Conservation (phyloP, 1,284 basidiomycete genomes). For the Ganoderma meredithae region DNA sequence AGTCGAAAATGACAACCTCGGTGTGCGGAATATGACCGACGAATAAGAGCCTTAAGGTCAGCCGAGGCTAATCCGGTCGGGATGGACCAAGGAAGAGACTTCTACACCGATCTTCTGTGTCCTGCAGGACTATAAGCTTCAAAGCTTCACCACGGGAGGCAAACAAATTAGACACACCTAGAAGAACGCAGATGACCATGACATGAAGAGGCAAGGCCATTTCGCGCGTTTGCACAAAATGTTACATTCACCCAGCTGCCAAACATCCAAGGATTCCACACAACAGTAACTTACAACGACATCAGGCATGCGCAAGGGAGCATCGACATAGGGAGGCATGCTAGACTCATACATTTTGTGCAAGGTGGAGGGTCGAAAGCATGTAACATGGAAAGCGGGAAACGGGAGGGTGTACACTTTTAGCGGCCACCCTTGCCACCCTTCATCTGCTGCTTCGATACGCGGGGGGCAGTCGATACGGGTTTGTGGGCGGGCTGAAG, state of each 20-base stretch:
- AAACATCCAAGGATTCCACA: background rate
- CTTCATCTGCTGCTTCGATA: constrained; percentile 97
- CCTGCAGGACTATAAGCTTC: background rate
- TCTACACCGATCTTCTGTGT: background rate
- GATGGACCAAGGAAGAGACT: background rate
- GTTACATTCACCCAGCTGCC: background rate
- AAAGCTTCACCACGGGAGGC: background rate
- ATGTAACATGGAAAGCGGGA: constrained; percentile 34
- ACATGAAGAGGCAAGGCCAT: background rate
- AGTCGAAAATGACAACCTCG: background rate
- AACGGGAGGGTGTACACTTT: constrained; percentile 37
- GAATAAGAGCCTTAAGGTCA: background rate
- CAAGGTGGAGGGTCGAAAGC: constrained; percentile 35
- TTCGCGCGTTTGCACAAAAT: background rate
- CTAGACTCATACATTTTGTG: constrained; percentile 43
- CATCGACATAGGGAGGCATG: constrained; percentile 34
- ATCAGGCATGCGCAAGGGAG: constrained; percentile 27
- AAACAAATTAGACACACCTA: background rate
- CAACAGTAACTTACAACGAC: background rate
- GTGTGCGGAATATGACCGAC: background rate
- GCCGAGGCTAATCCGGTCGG: constrained; percentile 2
- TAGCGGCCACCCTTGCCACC: constrained; percentile 81
- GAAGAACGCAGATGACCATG: background rate
- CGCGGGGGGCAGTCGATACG: constrained; percentile 72
- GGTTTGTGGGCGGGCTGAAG: constrained; percentile 49